Conservation (phyloP, 495 filamentous ascomycete genomes). For the Penicillium malachiteum region DNA sequence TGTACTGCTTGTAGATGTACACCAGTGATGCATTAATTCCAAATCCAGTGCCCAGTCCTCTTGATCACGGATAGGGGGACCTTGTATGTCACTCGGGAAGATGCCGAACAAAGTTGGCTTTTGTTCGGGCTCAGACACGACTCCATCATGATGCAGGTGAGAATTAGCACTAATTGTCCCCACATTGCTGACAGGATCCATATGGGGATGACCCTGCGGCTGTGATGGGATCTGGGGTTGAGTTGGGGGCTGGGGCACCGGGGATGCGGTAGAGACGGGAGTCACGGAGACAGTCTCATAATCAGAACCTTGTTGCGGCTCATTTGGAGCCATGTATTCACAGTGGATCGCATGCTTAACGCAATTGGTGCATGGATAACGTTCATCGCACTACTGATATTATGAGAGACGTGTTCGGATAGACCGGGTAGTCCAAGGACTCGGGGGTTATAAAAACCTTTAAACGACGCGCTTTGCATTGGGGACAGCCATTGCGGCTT, state of each 20-base stretch:
- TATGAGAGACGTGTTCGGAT: slow-evolving; percentile 2
- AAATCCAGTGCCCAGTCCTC: slow-evolving; percentile 28
- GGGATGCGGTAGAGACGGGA: slow-evolving; percentile 8
- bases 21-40: slow-evolving; percentile 38
- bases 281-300: background rate
- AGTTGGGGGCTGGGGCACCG: slow-evolving; percentile 5
- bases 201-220: background rate
- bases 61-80: background rate
- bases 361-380: slow-evolving; percentile 27
- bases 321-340: slow-evolving; percentile 13
- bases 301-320: background rate
- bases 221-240: slow-evolving; percentile 2
- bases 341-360: slow-evolving; percentile 24
- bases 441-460: slow-evolving; percentile 15
- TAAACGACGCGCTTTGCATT: slow-evolving; percentile 23
- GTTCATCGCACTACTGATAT: slow-evolving; percentile 22
- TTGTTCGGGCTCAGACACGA: background rate
- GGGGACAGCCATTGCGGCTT: slow-evolving; percentile 27
- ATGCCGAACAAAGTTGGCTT: slow-evolving; percentile 10
- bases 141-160: no score
- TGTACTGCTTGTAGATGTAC: slow-evolving; percentile 26
- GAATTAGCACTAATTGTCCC: background rate
- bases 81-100: slow-evolving; percentile 7
- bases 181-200: background rate
- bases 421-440: background rate